These are phyloP conservation scores for Cyclotella cryptica DNA, from an alignment of 108 stramenopile species.

Conservation along the genomic window DNA sequence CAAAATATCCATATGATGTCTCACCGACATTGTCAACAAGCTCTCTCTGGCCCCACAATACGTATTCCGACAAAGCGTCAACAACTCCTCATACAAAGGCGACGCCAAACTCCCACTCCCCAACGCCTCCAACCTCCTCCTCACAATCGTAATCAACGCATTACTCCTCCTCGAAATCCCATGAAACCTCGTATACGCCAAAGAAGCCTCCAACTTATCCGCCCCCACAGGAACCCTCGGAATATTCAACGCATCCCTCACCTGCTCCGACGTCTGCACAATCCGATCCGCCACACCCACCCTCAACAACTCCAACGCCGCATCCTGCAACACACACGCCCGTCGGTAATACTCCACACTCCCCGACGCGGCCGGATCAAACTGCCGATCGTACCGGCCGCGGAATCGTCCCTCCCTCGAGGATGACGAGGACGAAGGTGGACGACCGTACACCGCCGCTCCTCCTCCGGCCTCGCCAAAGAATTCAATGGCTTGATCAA, in stretches of 20 bases:
- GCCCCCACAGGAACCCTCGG: conserved; percentile 68
- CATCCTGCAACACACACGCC: conserved; percentile 84
- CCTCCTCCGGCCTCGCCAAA: conserved; percentile 72
- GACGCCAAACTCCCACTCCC: conserved; percentile 38
- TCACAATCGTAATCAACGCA: conserved; percentile 67
- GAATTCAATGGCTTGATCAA: conserved; percentile 83
- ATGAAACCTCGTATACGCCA: conserved; percentile 89
- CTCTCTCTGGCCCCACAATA: conserved; percentile 74
- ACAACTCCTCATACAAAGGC: conserved; percentile 70
- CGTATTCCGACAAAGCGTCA: conserved; percentile 77
- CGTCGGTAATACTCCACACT: conserved; percentile 82
- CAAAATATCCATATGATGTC: conserved; percentile 86
- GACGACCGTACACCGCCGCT: conserved; percentile 44
- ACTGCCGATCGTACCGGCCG: background rate
- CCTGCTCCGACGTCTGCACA: conserved; percentile 64
- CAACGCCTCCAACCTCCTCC: conserved; percentile 66
- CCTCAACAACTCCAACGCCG: conserved; percentile 75
- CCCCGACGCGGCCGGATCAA: conserved; percentile 52
- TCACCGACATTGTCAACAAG: conserved; percentile 68
- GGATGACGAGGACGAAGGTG: background rate
- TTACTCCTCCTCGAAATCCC: conserved; percentile 86
- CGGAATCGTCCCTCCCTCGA: background rate
- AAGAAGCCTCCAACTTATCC: conserved; percentile 86
- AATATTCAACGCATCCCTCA: conserved; percentile 69
- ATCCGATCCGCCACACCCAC: conserved; percentile 90